These are phyloP conservation scores for Aureoboletus auriporus DNA, from an alignment of 768 basidiomycete genomes.

Conservation along the genomic window DNA sequence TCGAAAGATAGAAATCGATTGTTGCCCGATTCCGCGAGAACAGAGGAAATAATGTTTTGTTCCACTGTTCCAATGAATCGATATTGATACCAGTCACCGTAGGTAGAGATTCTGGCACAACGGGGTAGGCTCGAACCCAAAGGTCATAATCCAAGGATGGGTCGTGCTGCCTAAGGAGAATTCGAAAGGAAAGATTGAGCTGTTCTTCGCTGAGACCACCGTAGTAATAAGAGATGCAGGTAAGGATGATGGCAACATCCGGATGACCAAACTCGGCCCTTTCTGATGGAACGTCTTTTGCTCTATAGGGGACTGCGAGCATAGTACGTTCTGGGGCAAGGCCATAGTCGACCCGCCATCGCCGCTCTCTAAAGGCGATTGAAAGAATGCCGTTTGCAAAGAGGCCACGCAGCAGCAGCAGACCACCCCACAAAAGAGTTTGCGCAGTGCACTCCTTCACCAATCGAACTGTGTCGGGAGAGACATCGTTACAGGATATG, in stretches of 20 bases:
- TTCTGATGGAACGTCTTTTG: conserved; percentile 45
- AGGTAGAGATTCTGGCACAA: conserved; percentile 30
- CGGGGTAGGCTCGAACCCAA: conserved; percentile 29
- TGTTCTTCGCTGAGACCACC: conserved; percentile 39
- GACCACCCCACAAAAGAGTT: conserved; percentile 33
- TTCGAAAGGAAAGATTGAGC: conserved; percentile 33
- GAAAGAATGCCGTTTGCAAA: conserved; percentile 39
- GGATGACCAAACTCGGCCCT: conserved; percentile 53
- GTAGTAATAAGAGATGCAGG: conserved; percentile 49
- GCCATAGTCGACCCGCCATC: conserved; percentile 54
- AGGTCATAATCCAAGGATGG: conserved; percentile 37
- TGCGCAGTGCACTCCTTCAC: conserved; percentile 5
- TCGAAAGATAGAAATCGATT: conserved; percentile 45
- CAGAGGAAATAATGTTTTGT: conserved; percentile 25
- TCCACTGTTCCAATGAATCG: conserved; percentile 34
- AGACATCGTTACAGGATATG: conserved; percentile 7
- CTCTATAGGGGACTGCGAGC: conserved; percentile 52
- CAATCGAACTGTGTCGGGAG: neutral
- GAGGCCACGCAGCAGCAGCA: conserved; percentile 45
- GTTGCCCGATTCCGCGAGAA: conserved; percentile 36
- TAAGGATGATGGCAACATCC: conserved; percentile 43
- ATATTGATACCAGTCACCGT: conserved; percentile 40
- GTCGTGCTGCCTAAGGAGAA: conserved; percentile 38
- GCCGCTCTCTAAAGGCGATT: conserved; percentile 34
- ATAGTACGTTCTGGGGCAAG: conserved; percentile 39